A percentile compares a stretch with the other conserved stretches of the same genome.
Conservation (phyloP, 768 basidiomycete species). For the Amanita subjunquillea region DNA sequence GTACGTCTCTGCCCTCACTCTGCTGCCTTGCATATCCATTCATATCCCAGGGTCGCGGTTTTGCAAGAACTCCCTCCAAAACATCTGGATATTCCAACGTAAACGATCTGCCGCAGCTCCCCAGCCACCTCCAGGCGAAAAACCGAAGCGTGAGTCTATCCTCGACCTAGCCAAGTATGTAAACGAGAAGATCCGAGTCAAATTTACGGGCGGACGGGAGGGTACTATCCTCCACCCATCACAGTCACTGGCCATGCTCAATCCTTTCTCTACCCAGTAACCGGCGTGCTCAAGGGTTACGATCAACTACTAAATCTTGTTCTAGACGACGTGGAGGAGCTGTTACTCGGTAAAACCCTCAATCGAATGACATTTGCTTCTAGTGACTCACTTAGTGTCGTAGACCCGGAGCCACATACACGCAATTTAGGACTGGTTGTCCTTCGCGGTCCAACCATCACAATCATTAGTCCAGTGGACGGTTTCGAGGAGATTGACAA, state of each 20-base stretch:
- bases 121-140: constrained; percentile 36
- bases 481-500: constrained; percentile 93
- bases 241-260: not conserved
- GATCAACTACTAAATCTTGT: constrained; percentile 97
- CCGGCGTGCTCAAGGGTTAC: constrained; percentile 88
- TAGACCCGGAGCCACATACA: constrained; percentile 54
- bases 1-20: constrained; percentile 26
- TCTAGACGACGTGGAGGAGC: constrained; percentile 90
- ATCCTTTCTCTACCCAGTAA: constrained; percentile 41
- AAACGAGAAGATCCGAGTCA: constrained; percentile 86
- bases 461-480: constrained; percentile 88
- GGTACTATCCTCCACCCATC: constrained; percentile 31
- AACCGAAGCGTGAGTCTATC: constrained; percentile 88
- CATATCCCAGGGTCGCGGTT: constrained; percentile 47
- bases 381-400: constrained; percentile 1
- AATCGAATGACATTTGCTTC: not conserved
- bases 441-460: constrained; percentile 89
- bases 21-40: constrained; percentile 22
- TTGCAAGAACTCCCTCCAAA: constrained; percentile 34
- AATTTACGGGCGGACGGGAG: constrained; percentile 97
- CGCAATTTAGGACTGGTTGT: constrained; percentile 79
- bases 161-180: constrained; percentile 92
- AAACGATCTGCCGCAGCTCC: constrained; percentile 37
- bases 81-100: constrained; percentile 17
- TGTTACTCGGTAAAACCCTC: constrained; percentile 47